A percentile compares a stretch with the other conserved stretches of the same genome.
Evolutionary conservation across 2,329 filamentous ascomycete species (phyloP).

Genomic region (Aspergillus caelatus): DNA sequence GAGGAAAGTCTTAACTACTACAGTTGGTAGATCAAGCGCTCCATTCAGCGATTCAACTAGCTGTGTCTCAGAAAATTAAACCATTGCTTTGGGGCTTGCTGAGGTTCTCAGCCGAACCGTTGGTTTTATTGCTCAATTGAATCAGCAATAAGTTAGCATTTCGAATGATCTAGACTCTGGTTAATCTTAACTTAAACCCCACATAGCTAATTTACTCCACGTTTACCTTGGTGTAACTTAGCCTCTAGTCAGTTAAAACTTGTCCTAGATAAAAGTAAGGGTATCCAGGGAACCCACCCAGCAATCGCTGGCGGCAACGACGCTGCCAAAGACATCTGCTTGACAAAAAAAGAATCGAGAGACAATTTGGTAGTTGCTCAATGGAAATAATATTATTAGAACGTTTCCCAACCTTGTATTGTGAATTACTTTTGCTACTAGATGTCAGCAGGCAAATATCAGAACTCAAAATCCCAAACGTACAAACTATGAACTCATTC

Average conservation of each 20-base stretch:
- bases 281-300: fast-evolving
- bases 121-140: too few relatives aligned
- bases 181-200: neutral
- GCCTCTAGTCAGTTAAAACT: fast-evolving
- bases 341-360: fast-evolving
- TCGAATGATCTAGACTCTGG: neutral
- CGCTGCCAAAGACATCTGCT: neutral
- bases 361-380: too few relatives aligned
- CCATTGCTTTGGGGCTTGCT: neutral
- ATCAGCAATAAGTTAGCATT: neutral
- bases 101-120: neutral
- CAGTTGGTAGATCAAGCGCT: neutral
- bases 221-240: neutral
- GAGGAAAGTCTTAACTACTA: neutral
- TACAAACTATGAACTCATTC: too few relatives aligned
- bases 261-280: neutral
- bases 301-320: neutral
- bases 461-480: too few relatives aligned
- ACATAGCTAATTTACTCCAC: too few relatives aligned
- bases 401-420: too few relatives aligned
- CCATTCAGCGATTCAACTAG: neutral
- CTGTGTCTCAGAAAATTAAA: neutral
- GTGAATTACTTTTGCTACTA: too few relatives aligned
- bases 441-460: too few relatives aligned
- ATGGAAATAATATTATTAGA: too few relatives aligned